Evolutionary conservation across 2,329 filamentous ascomycete genomes (phyloP).

Genomic region (Fusarium goolgardi): DNA sequence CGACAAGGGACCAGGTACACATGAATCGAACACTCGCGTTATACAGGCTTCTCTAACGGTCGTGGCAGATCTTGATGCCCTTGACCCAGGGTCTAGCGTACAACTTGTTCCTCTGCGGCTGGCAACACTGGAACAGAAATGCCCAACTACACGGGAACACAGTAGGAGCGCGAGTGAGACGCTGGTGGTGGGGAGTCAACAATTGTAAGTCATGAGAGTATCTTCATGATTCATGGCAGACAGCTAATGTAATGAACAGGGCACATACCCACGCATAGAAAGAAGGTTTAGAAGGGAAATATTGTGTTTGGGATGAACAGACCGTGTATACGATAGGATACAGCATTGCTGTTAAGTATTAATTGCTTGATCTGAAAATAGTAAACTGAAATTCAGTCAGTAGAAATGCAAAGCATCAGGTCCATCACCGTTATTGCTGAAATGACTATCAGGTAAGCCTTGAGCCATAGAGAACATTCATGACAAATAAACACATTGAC

Average conservation of each 20-base stretch:
- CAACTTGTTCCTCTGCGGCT: slow-evolving; percentile 85
- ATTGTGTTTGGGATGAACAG: background rate
- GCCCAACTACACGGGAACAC: slow-evolving; percentile 81
- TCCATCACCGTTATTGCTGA: background rate
- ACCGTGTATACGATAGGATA: background rate
- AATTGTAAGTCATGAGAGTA: slow-evolving; percentile 62
- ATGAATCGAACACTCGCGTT: background rate
- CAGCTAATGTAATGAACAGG: slow-evolving; percentile 50
- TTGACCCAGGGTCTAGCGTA: slow-evolving; percentile 90
- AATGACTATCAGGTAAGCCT: background rate
- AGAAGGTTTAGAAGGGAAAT: slow-evolving; percentile 9
- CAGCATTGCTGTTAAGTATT: background rate
- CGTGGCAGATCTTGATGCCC: slow-evolving; percentile 79
- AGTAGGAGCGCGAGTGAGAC: slow-evolving; percentile 78
- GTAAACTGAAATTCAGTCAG: background rate
- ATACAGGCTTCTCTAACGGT: background rate
- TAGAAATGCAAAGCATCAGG: background rate
- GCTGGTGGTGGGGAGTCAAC: slow-evolving; percentile 97
- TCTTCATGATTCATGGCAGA: too few species aligned
- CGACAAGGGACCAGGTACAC: slow-evolving; percentile 84
- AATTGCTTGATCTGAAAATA: background rate
- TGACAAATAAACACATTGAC: background rate
- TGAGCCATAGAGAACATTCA: background rate
- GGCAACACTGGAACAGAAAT: slow-evolving; percentile 88
- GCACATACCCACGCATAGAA: slow-evolving; percentile 67